Evolutionary conservation across 208 protist species (phyloP).

Genomic region (Acanthamoeba divionensis): DNA sequence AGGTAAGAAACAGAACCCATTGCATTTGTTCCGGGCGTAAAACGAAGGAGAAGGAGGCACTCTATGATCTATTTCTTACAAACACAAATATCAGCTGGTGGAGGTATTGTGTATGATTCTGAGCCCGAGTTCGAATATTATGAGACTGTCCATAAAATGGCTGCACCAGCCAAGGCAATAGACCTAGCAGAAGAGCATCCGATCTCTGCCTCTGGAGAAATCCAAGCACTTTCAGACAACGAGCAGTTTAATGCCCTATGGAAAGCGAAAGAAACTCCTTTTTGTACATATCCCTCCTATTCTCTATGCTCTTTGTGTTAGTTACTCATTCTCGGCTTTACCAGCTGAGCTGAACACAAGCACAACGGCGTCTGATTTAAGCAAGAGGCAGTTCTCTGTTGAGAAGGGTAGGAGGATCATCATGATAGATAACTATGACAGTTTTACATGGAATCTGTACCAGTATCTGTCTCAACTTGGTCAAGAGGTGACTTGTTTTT

Average conservation of each 20-base stretch:
- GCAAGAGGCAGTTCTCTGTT: not conserved
- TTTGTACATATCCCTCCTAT: too few relatives aligned
- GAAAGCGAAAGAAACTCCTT: too few relatives aligned
- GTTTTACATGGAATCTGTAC: constrained; percentile 77
- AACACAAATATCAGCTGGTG: constrained; percentile 43
- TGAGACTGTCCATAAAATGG: constrained; percentile 70
- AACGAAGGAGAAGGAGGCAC: not conserved
- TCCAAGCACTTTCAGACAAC: too few relatives aligned
- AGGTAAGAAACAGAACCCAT: not conserved
- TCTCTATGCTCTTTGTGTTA: too few relatives aligned
- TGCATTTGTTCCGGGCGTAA: not conserved
- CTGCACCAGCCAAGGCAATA: not conserved
- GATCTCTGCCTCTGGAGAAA: not conserved
- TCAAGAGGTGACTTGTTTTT: not conserved
- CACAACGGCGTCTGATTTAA: not conserved
- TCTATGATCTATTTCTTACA: not conserved
- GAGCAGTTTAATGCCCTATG: too few relatives aligned
- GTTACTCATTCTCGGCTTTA: too few relatives aligned
- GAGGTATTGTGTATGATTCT: constrained; percentile 74
- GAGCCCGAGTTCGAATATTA: constrained; percentile 65
- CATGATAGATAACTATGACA: constrained; percentile 79
- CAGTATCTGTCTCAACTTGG: constrained; percentile 69
- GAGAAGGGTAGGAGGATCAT: constrained; percentile 5
- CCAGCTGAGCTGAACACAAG: too few relatives aligned
- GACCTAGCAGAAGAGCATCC: not conserved